Base-by-base conservation (phyloP, 768 basidiomycete genomes). In the Brasilioporus rufonigricans region DNA sequence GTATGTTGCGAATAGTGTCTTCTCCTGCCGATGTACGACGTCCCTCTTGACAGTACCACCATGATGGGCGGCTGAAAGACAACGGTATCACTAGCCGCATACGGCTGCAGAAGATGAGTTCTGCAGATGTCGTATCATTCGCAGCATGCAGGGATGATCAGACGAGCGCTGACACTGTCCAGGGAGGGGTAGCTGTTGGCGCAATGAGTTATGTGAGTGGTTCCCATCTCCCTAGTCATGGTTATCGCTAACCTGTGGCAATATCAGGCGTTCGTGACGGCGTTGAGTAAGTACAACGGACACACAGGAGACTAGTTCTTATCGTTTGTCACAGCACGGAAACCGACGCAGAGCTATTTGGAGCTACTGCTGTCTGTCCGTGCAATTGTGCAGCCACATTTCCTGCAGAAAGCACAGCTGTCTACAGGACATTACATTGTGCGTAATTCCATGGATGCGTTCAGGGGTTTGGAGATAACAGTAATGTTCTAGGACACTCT, bases 121-220 rank as follows among this genome's bases (percentile, higher is more conserved):
- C 79, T 0, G 93, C 89, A 2, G 95, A 98, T 65, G 91, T 85
- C n/a, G 85, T 91, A 48, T 86, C 84, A 1, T 88, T 83, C 69
- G 83, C 87, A 18, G 87, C 81, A 21, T 89, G 88, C 62, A 76
- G 81, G 49, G 89, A 91, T 65, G 77, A 77, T 32, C 81, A 89
- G 68, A 89, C 81, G 0, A 90, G 87, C 63, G 84, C 86, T 0
- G 89, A 90, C 64, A 87, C 87, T 1, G 80, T 81, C 48, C 74
- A 79, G 26, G 77, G 75, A 23, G 86, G 85, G 21, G 73, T 80
- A 5, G 85, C 88, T 0, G 84, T 87, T 8, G 89, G 89, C 3
- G 89, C 89, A 4, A 91, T 91, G 85, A 89, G 87, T 68, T 78
- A 86, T 70, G 88, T 89, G 64, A 46, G 86, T 73, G 8, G n/a